Evolutionary conservation across 805 yeast species (phyloP), one percentile per base, ranked within the genome.

Genomic region (Metschnikowia kunwiensis): DNA sequence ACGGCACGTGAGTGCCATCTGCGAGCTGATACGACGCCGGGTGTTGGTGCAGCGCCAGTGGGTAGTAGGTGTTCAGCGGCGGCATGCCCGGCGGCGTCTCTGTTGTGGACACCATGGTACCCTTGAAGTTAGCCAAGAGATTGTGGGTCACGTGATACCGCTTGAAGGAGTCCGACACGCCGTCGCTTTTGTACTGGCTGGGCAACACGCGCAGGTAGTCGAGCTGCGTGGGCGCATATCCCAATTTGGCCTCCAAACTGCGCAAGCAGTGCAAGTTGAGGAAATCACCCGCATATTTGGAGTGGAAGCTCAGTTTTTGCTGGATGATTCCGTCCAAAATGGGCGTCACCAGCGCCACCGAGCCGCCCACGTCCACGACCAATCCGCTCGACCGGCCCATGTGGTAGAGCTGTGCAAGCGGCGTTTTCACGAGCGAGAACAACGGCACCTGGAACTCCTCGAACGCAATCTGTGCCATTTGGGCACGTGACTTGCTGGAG

Each of bases 201-300:
- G 52, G 51, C 33, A 44, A 30, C 33, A 46, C 38, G n/a, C 46
- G 44, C 15, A 42, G n/a, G 37, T 28, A 36, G 27, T 44, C 53
- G 14, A 46, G 40, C 33, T 40, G 43, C 6, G 40, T 17, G 7
- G 41, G 40, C 13, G 29, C 30, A 21, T 53, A 40, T 31, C 65
- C 62, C 32, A 56, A 42, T 28, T 52, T 49, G 15, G 46, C 40
- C 57, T 58, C 43, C 71, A 70, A 50, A 63, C 52, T 75, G 33
- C 75, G 66, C 46, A 74, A 58, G 2, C 80, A 65, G 60, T 84
- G 86, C 34, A 77, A 68, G 56, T 82, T 84, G 37, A 85, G 58
- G 57, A 82, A 89, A 57, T 88, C 91, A 7, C 97, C 97, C 3
- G 89, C 96, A 55, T 74, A 84, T 49, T 77, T 78, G 11, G 86